Evolutionary conservation across 371 early-diverging fungal species (phyloP).

Genomic region (Sporodiniella umbellata): DNA sequence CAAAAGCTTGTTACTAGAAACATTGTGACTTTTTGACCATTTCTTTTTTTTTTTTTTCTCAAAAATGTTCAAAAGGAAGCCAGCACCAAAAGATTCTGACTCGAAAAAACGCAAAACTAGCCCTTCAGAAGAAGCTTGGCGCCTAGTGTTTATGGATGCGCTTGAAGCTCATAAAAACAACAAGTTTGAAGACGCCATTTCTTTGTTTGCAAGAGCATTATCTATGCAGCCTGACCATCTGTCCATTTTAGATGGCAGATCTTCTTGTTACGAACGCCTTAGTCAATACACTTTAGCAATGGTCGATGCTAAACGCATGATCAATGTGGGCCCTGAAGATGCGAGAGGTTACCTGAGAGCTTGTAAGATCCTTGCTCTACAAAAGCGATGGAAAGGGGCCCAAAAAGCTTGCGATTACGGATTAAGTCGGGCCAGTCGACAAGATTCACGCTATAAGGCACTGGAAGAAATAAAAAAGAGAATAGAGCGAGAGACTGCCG

Average conservation of each 20-base stretch:
- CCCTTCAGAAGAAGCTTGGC: conserved; percentile 21
- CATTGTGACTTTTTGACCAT: too few relatives aligned
- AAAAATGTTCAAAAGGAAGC: neutral
- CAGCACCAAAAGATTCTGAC: neutral
- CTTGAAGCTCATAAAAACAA: conserved; percentile 21
- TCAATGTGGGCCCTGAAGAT: conserved; percentile 20
- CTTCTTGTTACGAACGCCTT: conserved; percentile 29
- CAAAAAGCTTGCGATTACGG: conserved; percentile 21
- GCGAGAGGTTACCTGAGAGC: conserved; percentile 40
- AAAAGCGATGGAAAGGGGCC: conserved; percentile 17
- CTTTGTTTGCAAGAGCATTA: conserved; percentile 25
- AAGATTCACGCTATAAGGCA: conserved; percentile 19
- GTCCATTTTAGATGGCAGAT: conserved; percentile 34
- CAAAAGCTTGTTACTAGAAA: too few relatives aligned
- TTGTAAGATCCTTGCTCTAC: conserved; percentile 24
- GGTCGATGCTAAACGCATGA: conserved; percentile 24
- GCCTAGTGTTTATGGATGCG: conserved; percentile 22
- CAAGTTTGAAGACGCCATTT: conserved; percentile 22
- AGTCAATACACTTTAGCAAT: conserved; percentile 18
- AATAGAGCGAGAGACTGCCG: conserved; percentile 8
- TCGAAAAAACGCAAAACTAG: neutral
- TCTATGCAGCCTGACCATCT: conserved; percentile 13
- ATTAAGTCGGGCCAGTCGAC: conserved; percentile 7
- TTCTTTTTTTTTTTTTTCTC: neutral
- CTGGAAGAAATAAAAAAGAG: conserved; percentile 2